phyloP scores from a whole-genome alignment of 768 basidiomycete species.

The Podaxis sp. region DNA sequence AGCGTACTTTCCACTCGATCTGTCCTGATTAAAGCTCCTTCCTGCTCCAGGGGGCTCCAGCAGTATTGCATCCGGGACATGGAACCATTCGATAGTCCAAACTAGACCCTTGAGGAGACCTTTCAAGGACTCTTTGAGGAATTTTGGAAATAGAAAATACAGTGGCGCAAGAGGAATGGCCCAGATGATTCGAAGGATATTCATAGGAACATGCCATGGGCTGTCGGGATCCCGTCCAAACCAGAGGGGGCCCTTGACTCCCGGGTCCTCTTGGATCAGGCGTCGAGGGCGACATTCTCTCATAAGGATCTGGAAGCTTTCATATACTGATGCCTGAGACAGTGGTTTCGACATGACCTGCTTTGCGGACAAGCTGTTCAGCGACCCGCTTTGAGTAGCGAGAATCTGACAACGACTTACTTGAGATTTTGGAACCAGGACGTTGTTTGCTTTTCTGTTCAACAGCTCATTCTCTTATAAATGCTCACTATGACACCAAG shows the following conservation, averaged over 20 bases:
- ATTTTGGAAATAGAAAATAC: not conserved
- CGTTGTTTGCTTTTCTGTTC: too few relatives aligned
- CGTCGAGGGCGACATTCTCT: not conserved
- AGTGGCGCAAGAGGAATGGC: constrained; percentile 6
- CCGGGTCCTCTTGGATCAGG: constrained; percentile 9
- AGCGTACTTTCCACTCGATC: constrained; percentile 4
- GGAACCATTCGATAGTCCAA: constrained; percentile 9
- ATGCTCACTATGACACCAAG: too few relatives aligned
- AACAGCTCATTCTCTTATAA: too few relatives aligned
- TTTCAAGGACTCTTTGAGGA: not conserved
- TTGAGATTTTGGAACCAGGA: too few relatives aligned
- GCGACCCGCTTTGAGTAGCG: too few relatives aligned
- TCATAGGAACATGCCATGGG: not conserved
- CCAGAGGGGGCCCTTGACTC: constrained; percentile 13
- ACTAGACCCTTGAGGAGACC: not conserved
- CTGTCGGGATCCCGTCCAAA: constrained; percentile 6
- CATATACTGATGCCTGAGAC: not conserved
- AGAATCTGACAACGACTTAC: too few relatives aligned
- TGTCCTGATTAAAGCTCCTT: not conserved
- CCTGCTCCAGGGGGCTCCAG: constrained; percentile 3
- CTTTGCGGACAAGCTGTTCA: too few relatives aligned
- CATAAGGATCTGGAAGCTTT: not conserved
- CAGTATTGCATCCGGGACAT: constrained; percentile 9
- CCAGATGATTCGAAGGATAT: constrained; percentile 6
- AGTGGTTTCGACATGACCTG: not conserved